Base-by-base conservation (phyloP, 768 basidiomycete genomes). In the Auricularia cornea region DNA sequence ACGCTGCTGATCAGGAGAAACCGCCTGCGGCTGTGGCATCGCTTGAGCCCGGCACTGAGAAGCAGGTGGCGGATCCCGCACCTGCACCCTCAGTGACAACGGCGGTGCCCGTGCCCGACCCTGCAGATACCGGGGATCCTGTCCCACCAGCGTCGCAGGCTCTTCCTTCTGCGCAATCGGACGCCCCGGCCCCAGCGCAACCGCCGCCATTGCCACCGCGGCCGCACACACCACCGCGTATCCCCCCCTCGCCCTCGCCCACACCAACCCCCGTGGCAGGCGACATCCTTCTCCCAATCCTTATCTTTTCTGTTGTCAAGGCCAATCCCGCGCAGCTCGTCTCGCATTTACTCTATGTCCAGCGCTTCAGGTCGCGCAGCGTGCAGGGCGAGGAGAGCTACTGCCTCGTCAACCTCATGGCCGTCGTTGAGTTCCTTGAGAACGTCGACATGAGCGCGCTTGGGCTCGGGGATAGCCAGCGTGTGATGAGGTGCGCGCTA, bases 301-400 rank as follows among this genome's bases (percentile, higher is more conserved):
- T 98, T 72, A 99, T 98, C 59, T 97, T 89, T 70, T 86, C 94
- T 1, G 92, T 97, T 48, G 94, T 98, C 69, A 93, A 92, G 73
- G 81, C 91, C 14, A 98, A 98, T 71, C 96, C 97, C 1, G 79
- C 86, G 1, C 87, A 85, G 63, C 81, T 98, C 0, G 82, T 82
- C 78, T 94, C 66, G 79, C 90, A 68, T 81, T 87, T 76, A 70
- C 72, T 77, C 61, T 81, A 75, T 68, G 72, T 79, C 32, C 79
- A 80, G 40, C 75, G 81, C 33, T 95, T 65, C 75, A 88, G 64
- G 81, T 81, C 76, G 80, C 86, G 38, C 80, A 87, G 67, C 77
- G 76, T 2, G 2, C 84, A 86, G 1, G 94, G 94, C 2, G 94
- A 98, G 70, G 91, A 92, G 69, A 87, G 86, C 59, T 99, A 94